A percentile compares a stretch with the other conserved stretches of the same genome.
Conservation (phyloP, 306 rosid genomes). For the Trichosanthes truncata region DNA sequence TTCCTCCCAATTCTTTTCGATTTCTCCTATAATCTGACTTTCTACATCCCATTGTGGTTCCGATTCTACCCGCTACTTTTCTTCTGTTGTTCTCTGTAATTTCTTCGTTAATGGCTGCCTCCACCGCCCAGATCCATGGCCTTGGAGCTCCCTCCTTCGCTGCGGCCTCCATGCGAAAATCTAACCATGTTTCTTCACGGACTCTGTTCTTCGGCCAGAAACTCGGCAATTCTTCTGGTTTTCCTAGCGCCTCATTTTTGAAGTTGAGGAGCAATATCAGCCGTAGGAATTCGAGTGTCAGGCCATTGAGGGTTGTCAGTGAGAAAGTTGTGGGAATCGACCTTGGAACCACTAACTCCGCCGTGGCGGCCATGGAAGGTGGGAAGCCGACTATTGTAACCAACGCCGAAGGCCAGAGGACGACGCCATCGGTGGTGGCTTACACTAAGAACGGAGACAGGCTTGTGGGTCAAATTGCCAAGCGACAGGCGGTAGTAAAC, state of each 20-base stretch:
- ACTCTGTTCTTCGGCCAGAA: slow-evolving; percentile 47
- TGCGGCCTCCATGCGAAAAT: slow-evolving; percentile 18
- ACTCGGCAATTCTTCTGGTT: slow-evolving; percentile 15
- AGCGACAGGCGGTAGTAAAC: slow-evolving; percentile 83
- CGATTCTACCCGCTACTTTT: not conserved
- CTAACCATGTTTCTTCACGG: slow-evolving; percentile 19
- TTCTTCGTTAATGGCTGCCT: slow-evolving; percentile 34
- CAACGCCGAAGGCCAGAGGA: slow-evolving; percentile 84
- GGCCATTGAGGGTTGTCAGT: slow-evolving; percentile 47
- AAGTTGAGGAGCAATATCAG: slow-evolving; percentile 17
- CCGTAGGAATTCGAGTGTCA: slow-evolving; percentile 15
- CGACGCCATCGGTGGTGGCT: slow-evolving; percentile 91
- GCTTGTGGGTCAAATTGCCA: slow-evolving; percentile 83
- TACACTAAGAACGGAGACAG: slow-evolving; percentile 79
- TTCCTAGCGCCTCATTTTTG: slow-evolving; percentile 26
- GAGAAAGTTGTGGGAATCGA: slow-evolving; percentile 86
- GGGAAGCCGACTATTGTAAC: slow-evolving; percentile 77
- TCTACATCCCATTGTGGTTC: not conserved
- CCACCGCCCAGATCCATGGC: slow-evolving; percentile 62
- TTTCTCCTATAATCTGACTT: not conserved
- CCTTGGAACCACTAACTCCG: slow-evolving; percentile 75
- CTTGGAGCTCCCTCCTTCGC: slow-evolving; percentile 43
- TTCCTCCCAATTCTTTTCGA: not conserved
- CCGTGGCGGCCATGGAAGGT: slow-evolving; percentile 84
- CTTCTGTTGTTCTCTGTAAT: not conserved